These are phyloP conservation scores for Mycena rosella DNA, from an alignment of 768 basidiomycete species.

Conservation along the genomic window DNA sequence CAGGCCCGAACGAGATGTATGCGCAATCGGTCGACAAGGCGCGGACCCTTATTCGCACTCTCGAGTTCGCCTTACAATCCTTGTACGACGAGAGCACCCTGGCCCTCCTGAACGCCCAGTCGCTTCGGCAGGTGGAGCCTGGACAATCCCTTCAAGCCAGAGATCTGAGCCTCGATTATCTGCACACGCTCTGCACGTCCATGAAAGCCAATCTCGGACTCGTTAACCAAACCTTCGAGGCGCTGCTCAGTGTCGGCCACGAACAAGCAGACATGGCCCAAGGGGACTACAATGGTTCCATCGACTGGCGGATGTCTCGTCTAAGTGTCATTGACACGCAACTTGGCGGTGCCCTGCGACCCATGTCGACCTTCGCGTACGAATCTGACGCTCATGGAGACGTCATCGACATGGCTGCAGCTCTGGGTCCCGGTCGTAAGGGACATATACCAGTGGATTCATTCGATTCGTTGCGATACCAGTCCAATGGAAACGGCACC, in stretches of 20 bases:
- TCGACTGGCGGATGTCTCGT: conserved; percentile 83
- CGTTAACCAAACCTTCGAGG: conserved; percentile 71
- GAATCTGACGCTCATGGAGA: conserved; percentile 61
- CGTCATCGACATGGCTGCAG: conserved; percentile 70
- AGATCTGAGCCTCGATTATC: conserved; percentile 54
- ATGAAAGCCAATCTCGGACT: conserved; percentile 69
- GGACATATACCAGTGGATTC: conserved; percentile 44
- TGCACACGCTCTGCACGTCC: conserved; percentile 64
- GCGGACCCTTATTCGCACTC: conserved; percentile 71
- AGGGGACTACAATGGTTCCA: conserved; percentile 80
- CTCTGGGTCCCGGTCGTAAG: conserved; percentile 55
- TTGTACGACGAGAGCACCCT: conserved; percentile 79
- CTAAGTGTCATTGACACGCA: conserved; percentile 70
- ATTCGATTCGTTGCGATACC: conserved; percentile 27
- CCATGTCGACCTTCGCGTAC: conserved; percentile 50
- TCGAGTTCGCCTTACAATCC: conserved; percentile 80
- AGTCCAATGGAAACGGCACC: conserved; percentile 21
- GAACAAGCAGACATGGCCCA: conserved; percentile 79
- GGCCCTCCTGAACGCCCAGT: conserved; percentile 72
- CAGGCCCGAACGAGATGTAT: conserved; percentile 65
- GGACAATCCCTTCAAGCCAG: conserved; percentile 48
- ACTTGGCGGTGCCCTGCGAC: conserved; percentile 55
- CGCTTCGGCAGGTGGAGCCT: conserved; percentile 55
- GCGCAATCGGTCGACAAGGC: conserved; percentile 77
- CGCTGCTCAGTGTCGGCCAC: conserved; percentile 71